Evolutionary conservation across 306 rosid species (phyloP).

Genomic region (Lupinus albus): DNA sequence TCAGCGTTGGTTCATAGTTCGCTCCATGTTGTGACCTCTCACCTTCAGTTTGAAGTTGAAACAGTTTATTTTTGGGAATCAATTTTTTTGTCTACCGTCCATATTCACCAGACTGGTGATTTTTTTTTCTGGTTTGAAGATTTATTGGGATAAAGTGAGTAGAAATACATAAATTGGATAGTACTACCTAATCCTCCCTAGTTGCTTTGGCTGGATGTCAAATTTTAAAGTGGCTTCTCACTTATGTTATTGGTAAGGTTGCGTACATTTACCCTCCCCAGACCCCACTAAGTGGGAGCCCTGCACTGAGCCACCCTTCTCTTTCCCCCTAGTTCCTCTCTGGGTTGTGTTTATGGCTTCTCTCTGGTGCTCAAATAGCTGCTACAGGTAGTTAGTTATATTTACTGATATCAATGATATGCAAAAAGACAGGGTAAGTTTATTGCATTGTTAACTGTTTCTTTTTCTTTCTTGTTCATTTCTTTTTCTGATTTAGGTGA

Average conservation of each 20-base stretch:
- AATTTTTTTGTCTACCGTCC: not conserved
- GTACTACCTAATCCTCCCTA: not conserved
- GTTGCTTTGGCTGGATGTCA: not conserved
- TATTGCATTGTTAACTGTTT: not conserved
- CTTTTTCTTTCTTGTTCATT: not conserved
- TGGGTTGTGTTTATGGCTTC: conserved; percentile 25
- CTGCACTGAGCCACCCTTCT: too few species aligned
- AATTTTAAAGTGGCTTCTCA: not conserved
- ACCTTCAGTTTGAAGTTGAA: not conserved
- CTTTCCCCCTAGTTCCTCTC: not conserved
- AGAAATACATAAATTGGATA: not conserved
- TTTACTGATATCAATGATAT: not conserved
- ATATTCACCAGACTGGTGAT: not conserved
- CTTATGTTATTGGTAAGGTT: not conserved
- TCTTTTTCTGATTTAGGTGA: conserved; percentile 14
- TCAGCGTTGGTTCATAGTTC: not conserved
- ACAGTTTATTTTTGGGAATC: not conserved
- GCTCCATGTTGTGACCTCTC: not conserved
- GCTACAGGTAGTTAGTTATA: conserved; percentile 3
- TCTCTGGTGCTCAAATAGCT: conserved; percentile 1
- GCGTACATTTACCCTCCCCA: too few species aligned
- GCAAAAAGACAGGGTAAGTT: conserved; percentile 8
- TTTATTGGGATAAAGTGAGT: not conserved
- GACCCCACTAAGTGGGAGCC: too few species aligned
- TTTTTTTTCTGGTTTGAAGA: not conserved